A percentile compares a stretch with the other conserved stretches of the same genome.
Evolutionary conservation across 2,329 filamentous ascomycete genomes (phyloP).

Genomic region (Hypocreales sp.): DNA sequence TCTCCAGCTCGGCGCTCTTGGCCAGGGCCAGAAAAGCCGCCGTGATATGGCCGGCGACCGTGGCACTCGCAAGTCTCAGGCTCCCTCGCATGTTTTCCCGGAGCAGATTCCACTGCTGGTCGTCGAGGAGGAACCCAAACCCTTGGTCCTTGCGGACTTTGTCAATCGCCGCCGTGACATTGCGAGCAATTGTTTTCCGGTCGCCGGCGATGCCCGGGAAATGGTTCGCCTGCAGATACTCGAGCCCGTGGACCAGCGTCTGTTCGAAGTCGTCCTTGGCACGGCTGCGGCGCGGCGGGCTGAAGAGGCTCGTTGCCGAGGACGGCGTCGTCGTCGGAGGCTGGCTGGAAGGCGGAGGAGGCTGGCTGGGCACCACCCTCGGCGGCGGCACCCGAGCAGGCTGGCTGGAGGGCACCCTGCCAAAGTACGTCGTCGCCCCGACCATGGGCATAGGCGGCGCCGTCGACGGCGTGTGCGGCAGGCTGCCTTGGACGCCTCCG

Average conservation of each 20-base stretch:
- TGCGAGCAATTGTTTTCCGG: conserved; percentile 4
- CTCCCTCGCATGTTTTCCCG: too few species aligned
- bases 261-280: conserved; percentile 12
- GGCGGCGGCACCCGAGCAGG: too few species aligned
- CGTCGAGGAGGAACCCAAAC: conserved; percentile 15
- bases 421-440: conserved; percentile 22
- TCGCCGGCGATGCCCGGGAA: not conserved
- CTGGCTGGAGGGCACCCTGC: conserved; percentile 4
- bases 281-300: conserved; percentile 6
- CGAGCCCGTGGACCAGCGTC: conserved; percentile 3
- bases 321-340: too few species aligned
- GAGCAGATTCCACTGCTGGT: conserved; percentile 19
- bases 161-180: conserved; percentile 11
- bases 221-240: not conserved
- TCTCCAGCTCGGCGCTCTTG: conserved; percentile 10
- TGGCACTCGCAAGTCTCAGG: conserved; percentile 15
- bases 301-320: too few species aligned
- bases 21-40: conserved; percentile 13
- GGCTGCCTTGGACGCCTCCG: not conserved
- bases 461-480: not conserved
- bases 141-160: conserved; percentile 8
- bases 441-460: conserved; percentile 15
- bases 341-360: too few species aligned
- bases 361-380: too few species aligned
- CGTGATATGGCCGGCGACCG: conserved; percentile 11